Evolutionary conservation across 768 basidiomycete species (phyloP).

Genomic region (Boletus rex-veris): DNA sequence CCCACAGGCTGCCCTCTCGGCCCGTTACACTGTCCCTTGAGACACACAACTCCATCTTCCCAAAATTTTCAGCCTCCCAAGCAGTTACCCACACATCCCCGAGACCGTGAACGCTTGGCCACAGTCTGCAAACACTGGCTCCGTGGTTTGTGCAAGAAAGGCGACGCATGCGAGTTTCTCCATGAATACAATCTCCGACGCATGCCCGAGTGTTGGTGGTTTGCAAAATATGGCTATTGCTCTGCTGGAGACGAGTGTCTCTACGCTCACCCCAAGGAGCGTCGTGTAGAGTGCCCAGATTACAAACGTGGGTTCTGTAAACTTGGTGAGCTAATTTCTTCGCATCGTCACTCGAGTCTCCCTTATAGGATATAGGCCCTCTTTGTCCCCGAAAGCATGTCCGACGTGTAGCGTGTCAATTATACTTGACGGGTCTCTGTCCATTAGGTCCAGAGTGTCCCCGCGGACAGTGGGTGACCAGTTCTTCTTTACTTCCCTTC

Average conservation of each 20-base stretch:
- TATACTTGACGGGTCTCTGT: slow-evolving; percentile 91
- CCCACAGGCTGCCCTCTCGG: slow-evolving; percentile 87
- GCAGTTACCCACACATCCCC: slow-evolving; percentile 75
- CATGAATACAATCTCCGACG: slow-evolving; percentile 97
- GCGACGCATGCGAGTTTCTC: slow-evolving; percentile 95
- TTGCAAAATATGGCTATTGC: slow-evolving; percentile 95
- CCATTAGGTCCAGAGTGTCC: slow-evolving; percentile 86
- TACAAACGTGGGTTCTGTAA: slow-evolving; percentile 96
- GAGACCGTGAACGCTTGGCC: slow-evolving; percentile 76
- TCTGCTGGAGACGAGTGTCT: slow-evolving; percentile 96
- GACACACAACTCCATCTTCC: slow-evolving; percentile 86
- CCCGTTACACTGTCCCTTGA: slow-evolving; percentile 85
- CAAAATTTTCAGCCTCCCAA: slow-evolving; percentile 90
- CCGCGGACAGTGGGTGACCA: slow-evolving; percentile 73
- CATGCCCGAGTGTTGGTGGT: slow-evolving; percentile 99
- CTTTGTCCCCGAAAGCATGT: slow-evolving; percentile 90
- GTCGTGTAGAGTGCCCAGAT: slow-evolving; percentile 90
- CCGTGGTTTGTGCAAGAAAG: slow-evolving; percentile 96
- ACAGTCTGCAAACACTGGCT: slow-evolving; percentile 99
- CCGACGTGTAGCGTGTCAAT: slow-evolving; percentile 84
- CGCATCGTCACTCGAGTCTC: slow-evolving; percentile 1
- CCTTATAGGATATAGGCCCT: slow-evolving; percentile 60
- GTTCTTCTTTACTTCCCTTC: slow-evolving; percentile 3
- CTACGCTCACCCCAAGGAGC: slow-evolving; percentile 92
- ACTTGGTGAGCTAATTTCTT: slow-evolving; percentile 55